Evolutionary conservation across 257 asterid genomes (phyloP), one percentile per base, ranked within the genome.

Genomic region (Cynanchum wilfordii): DNA sequence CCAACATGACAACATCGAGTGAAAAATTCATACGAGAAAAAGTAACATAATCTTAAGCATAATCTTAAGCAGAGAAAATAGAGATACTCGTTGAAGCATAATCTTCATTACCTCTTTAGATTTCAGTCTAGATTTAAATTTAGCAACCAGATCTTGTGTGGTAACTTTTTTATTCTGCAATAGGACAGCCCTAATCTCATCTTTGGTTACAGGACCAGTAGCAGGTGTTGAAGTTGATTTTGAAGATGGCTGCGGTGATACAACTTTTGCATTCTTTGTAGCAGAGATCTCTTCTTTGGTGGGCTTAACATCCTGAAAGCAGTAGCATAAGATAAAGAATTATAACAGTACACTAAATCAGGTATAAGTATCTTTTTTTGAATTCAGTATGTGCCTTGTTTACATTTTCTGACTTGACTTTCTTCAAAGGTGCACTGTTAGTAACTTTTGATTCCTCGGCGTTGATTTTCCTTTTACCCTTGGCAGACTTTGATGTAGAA

Each of bases 61-160:
- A 9, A 36, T 57, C 19, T 57, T 36, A 24, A 57, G 63, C 63
- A 58, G 38, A 17, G 27, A 16, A 44, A 66, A 40, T 6, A 40
- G 44, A 66, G 38, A 24, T 11, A 58, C 65, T 58, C 5, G 40
- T n/a, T 6, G 19, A 27, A 29, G 67, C 44, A 60, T 29, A 30
- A 60, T 60, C 12, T 60, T n/a, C 7, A 72, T 66, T 68, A 90
- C 99, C 98, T 92, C 99, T 86, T 87, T 90, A 15, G 79, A 60
- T 82, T 83, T 95, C 55, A 95, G 85, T 68, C 99, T 89, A 64
- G 96, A 87, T 84, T 75, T 95, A 83, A 95, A 95, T 78, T 86
- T 91, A 77, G 88, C 89, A 63, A 95, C 97, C 58, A 95, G 98
- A 78, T 91, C 97, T 84, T 89, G 94, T 19, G 98, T 91, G 25